phyloP scores from a whole-genome alignment of 108 stramenopile species.

The Cyclotella kingstonii region DNA sequence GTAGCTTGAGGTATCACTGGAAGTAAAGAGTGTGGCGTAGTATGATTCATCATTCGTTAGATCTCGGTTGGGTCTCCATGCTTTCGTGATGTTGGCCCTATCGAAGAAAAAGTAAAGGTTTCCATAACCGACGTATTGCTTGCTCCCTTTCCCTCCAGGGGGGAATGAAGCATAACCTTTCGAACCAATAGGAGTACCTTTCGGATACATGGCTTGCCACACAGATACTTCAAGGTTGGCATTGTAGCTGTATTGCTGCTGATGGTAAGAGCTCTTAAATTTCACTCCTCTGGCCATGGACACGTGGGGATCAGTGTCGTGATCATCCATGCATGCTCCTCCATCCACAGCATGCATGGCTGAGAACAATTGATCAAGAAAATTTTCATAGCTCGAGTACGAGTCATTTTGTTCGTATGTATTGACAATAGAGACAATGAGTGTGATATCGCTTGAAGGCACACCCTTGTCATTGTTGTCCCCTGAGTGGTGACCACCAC shows the following conservation, averaged over 20 bases:
- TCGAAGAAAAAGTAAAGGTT: constrained; percentile 94
- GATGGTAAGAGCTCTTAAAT: constrained; percentile 79
- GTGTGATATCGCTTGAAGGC: constrained; percentile 75
- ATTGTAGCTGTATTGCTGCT: constrained; percentile 64
- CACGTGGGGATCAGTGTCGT: constrained; percentile 89
- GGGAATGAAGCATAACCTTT: constrained; percentile 80
- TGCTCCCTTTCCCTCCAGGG: constrained; percentile 61
- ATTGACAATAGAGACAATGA: constrained; percentile 82
- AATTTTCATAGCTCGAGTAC: constrained; percentile 76
- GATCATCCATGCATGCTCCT: constrained; percentile 90
- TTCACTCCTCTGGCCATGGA: constrained; percentile 90
- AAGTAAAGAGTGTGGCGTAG: constrained; percentile 72
- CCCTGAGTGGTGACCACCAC: constrained; percentile 82
- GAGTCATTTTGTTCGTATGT: constrained; percentile 61
- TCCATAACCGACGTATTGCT: constrained; percentile 80
- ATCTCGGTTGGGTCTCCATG: constrained; percentile 68
- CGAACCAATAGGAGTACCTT: constrained; percentile 81
- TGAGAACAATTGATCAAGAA: constrained; percentile 74
- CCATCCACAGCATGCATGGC: constrained; percentile 72
- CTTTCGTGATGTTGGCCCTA: constrained; percentile 87
- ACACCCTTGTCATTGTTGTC: constrained; percentile 46
- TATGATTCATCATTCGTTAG: constrained; percentile 59
- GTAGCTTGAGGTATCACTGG: constrained; percentile 33
- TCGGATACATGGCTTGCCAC: constrained; percentile 91
- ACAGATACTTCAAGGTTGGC: constrained; percentile 84